These are phyloP conservation scores for Uronychia binucleata DNA, from an alignment of 73 alveolate species.

Conservation along the genomic window DNA sequence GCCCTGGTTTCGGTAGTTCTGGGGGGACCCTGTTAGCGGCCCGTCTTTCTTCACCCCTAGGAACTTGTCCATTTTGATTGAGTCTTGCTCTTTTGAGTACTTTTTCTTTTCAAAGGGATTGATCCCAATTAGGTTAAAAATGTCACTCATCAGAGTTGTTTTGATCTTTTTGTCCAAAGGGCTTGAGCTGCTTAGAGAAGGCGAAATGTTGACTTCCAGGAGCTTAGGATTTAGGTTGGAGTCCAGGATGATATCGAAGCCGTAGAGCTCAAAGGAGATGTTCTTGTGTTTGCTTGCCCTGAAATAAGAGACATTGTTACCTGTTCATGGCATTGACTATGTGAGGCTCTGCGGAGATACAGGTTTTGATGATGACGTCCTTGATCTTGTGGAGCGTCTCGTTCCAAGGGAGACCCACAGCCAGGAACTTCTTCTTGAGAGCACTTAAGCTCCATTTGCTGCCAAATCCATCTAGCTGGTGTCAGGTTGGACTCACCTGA, in stretches of 20 bases:
- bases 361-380: slow-evolving; percentile 73
- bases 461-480: slow-evolving; percentile 74
- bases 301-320: slow-evolving; percentile 6
- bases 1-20: background rate
- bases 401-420: slow-evolving; percentile 5
- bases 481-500: slow-evolving; percentile 63
- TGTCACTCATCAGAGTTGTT: slow-evolving; percentile 86
- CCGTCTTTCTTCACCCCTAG: background rate
- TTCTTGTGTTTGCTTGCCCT: background rate
- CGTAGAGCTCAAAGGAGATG: slow-evolving; percentile 95
- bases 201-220: slow-evolving; percentile 94
- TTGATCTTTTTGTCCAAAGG: slow-evolving; percentile 85
- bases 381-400: slow-evolving; percentile 64
- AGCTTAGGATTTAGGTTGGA: slow-evolving; percentile 93
- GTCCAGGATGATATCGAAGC: slow-evolving; percentile 96
- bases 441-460: slow-evolving; percentile 69
- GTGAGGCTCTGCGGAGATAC: slow-evolving; percentile 62
- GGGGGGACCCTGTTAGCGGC: background rate
- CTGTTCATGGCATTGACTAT: slow-evolving; percentile 55
- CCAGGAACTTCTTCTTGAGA: slow-evolving; percentile 6
- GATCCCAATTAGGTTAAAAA: slow-evolving; percentile 68
- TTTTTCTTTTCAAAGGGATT: slow-evolving; percentile 34
- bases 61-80: background rate
- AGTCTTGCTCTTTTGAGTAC: slow-evolving; percentile 7
- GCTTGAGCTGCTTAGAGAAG: slow-evolving; percentile 89